A percentile compares a stretch with the other conserved stretches of the same genome.
These are phyloP conservation scores for Clausena lansium DNA, from an alignment of 345 rosid species.

Conservation along the genomic window DNA sequence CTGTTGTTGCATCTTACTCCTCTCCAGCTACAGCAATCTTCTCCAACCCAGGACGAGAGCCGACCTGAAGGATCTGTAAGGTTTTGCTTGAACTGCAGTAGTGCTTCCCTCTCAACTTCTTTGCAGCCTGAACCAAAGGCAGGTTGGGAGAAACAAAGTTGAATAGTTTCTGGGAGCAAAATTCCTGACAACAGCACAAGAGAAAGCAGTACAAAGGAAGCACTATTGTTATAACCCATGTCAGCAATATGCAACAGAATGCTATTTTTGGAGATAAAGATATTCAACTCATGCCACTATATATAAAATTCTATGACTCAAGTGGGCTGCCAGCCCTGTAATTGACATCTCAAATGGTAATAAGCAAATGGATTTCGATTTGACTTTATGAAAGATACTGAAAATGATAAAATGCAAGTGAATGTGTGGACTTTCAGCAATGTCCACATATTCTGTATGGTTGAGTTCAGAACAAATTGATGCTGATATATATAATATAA, in stretches of 20 bases:
- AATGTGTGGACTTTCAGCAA: too few relatives aligned
- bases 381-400: too few relatives aligned
- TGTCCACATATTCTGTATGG: too few relatives aligned
- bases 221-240: neutral
- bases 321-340: neutral
- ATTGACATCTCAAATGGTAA: neutral
- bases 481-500: too few relatives aligned
- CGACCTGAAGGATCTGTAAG: conserved; percentile 14
- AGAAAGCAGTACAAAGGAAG: neutral
- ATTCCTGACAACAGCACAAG: neutral
- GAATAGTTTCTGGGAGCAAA: neutral
- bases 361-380: too few relatives aligned
- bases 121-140: conserved; percentile 1
- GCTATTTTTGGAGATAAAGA: neutral
- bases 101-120: conserved; percentile 11
- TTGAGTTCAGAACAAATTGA: too few relatives aligned
- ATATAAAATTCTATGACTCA: neutral
- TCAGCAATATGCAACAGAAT: too few relatives aligned
- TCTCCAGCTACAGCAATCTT: conserved; percentile 11
- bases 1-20: conserved; percentile 15
- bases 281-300: neutral
- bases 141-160: too few relatives aligned
- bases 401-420: too few relatives aligned
- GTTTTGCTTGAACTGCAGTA: conserved; percentile 13
- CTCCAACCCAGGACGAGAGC: conserved; percentile 21